These are phyloP conservation scores for Claviceps citrina DNA, from an alignment of 2,329 filamentous ascomycete genomes.

Conservation along the genomic window DNA sequence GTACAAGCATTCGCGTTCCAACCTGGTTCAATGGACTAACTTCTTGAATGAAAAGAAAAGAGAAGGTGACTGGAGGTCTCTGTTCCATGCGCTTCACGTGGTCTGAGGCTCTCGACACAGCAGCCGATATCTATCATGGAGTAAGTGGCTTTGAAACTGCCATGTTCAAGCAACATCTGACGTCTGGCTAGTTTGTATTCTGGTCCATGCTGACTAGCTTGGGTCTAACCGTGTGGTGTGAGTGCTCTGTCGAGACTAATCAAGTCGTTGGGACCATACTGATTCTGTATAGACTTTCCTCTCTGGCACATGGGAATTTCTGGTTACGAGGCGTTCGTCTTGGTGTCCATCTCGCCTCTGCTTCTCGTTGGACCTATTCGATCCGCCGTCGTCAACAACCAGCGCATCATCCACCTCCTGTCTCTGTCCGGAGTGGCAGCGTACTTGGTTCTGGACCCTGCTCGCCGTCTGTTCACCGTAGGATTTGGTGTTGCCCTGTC, in stretches of 20 bases:
- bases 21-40: background rate
- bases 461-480: constrained; percentile 62
- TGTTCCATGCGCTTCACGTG: constrained; percentile 60
- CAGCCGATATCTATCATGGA: constrained; percentile 81
- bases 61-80: constrained; percentile 54
- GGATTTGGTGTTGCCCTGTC: constrained; percentile 67
- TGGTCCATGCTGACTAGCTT: constrained; percentile 90
- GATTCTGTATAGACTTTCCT: constrained; percentile 54
- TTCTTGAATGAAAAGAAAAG: constrained; percentile 41
- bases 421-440: constrained; percentile 67
- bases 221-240: constrained; percentile 85
- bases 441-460: constrained; percentile 60
- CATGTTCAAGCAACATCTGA: constrained; percentile 8
- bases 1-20: constrained; percentile 16
- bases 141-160: constrained; percentile 32
- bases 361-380: constrained; percentile 60
- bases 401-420: constrained; percentile 57
- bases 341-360: constrained; percentile 69
- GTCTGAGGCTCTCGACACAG: constrained; percentile 60
- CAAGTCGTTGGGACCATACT: background rate
- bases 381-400: constrained; percentile 49
- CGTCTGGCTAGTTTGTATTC: constrained; percentile 57
- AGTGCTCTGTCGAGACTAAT: constrained; percentile 22
- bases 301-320: constrained; percentile 99
- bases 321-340: constrained; percentile 80